phyloP scores from a whole-genome alignment of 257 asterid genomes.

The Agastache rugosa region DNA sequence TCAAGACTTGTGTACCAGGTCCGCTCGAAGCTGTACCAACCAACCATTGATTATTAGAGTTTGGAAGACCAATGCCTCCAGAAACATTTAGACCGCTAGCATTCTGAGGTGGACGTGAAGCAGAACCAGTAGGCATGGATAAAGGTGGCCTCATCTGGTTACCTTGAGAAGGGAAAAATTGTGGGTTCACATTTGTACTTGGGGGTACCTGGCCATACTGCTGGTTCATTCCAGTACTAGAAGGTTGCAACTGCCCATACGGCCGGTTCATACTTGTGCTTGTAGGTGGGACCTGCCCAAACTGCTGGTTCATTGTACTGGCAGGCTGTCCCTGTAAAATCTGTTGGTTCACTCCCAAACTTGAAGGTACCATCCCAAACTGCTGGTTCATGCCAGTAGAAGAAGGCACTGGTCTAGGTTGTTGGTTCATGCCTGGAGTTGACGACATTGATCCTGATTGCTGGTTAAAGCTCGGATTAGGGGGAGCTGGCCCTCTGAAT shows the following conservation, averaged over 20 bases:
- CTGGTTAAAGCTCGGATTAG: slow-evolving; percentile 45
- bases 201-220: slow-evolving; percentile 56
- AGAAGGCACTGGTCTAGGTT: slow-evolving; percentile 47
- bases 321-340: slow-evolving; percentile 59
- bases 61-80: slow-evolving; percentile 53
- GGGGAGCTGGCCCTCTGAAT: slow-evolving; percentile 55
- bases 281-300: slow-evolving; percentile 45
- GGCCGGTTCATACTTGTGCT: slow-evolving; percentile 38
- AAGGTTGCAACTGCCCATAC: slow-evolving; percentile 58
- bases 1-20: slow-evolving; percentile 48
- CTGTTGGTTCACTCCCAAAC: slow-evolving; percentile 50
- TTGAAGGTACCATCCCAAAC: slow-evolving; percentile 44
- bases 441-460: slow-evolving; percentile 57
- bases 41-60: slow-evolving; percentile 58
- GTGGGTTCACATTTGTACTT: slow-evolving; percentile 60
- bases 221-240: slow-evolving; percentile 45
- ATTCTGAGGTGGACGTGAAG: slow-evolving; percentile 58
- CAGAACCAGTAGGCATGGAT: slow-evolving; percentile 52
- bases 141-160: slow-evolving; percentile 61
- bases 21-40: slow-evolving; percentile 59
- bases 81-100: slow-evolving; percentile 52
- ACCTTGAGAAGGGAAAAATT: slow-evolving; percentile 62
- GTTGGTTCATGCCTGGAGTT: slow-evolving; percentile 59
- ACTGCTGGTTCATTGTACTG: slow-evolving; percentile 49
- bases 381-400: slow-evolving; percentile 64